phyloP scores from a whole-genome alignment of 441 rosid genomes.

The Geranium incanum region DNA sequence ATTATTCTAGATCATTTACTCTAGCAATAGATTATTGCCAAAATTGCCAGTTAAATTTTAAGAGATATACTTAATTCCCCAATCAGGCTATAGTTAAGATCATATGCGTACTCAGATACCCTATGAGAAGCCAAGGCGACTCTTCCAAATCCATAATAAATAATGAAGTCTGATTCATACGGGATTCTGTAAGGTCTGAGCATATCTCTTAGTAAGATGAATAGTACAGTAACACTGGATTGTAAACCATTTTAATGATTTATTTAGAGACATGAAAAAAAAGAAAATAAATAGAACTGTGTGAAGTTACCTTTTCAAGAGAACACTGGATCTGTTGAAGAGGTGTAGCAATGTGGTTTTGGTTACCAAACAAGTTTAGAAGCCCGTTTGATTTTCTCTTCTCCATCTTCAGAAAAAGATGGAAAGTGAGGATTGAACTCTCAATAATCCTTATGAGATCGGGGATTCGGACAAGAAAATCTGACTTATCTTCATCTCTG shows the following conservation, averaged over 20 bases:
- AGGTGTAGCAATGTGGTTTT: conserved; percentile 56
- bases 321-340: conserved; percentile 67
- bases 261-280: neutral
- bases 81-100: neutral
- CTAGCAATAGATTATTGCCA: neutral
- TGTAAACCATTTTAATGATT: neutral
- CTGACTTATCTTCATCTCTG: conserved; percentile 48
- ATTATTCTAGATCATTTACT: neutral
- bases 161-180: neutral
- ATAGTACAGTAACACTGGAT: neutral
- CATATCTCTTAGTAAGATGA: neutral
- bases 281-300: neutral
- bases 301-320: conserved; percentile 52
- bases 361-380: conserved; percentile 60
- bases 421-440: conserved; percentile 57
- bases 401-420: conserved; percentile 70
- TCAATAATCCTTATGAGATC: conserved; percentile 64
- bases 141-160: neutral
- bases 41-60: neutral
- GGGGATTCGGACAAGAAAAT: conserved; percentile 44
- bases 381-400: conserved; percentile 49
- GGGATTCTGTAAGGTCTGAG: neutral
- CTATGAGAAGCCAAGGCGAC: neutral
- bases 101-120: neutral
- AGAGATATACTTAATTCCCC: neutral